Percentiles rank a stretch among this genome's conserved stretches.
Conservation (phyloP, 2,329 filamentous ascomycete genomes). For the Ambrosiella cleistominuta region DNA sequence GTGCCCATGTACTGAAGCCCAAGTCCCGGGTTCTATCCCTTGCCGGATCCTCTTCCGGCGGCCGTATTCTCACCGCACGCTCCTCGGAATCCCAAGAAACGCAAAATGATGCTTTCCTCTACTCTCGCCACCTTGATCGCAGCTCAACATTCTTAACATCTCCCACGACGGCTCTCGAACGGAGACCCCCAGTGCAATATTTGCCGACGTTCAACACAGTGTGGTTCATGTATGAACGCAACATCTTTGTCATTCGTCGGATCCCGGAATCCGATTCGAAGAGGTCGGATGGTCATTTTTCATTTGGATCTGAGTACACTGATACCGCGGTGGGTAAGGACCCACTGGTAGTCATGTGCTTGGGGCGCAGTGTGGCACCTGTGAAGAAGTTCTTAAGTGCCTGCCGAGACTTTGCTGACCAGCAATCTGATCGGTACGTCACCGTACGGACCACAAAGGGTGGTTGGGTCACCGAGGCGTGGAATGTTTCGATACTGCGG, state of each 20-base stretch:
- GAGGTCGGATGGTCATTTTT: slow-evolving; percentile 6
- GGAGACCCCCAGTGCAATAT: slow-evolving; percentile 21
- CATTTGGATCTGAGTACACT: slow-evolving; percentile 18
- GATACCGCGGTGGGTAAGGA: slow-evolving; percentile 22
- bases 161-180: slow-evolving; percentile 17
- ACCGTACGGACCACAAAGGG: slow-evolving; percentile 20
- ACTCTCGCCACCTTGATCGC: slow-evolving; percentile 17
- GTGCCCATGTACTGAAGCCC: slow-evolving; percentile 19
- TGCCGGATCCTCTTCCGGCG: not conserved
- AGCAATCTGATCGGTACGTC: slow-evolving; percentile 21
- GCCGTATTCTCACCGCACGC: slow-evolving; percentile 20
- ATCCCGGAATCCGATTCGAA: slow-evolving; percentile 11
- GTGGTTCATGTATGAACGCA: slow-evolving; percentile 21
- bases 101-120: slow-evolving; percentile 20
- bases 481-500: slow-evolving; percentile 26
- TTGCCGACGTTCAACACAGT: slow-evolving; percentile 23
- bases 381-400: slow-evolving; percentile 19
- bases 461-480: slow-evolving; percentile 16
- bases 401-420: slow-evolving; percentile 20
- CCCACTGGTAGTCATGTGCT: slow-evolving; percentile 23
- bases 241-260: slow-evolving; percentile 22
- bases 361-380: slow-evolving; percentile 21
- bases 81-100: slow-evolving; percentile 17
- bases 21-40: slow-evolving; percentile 12
- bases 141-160: slow-evolving; percentile 11